Conservation (phyloP, 768 basidiomycete species). For the Leucosporidium scottii region DNA sequence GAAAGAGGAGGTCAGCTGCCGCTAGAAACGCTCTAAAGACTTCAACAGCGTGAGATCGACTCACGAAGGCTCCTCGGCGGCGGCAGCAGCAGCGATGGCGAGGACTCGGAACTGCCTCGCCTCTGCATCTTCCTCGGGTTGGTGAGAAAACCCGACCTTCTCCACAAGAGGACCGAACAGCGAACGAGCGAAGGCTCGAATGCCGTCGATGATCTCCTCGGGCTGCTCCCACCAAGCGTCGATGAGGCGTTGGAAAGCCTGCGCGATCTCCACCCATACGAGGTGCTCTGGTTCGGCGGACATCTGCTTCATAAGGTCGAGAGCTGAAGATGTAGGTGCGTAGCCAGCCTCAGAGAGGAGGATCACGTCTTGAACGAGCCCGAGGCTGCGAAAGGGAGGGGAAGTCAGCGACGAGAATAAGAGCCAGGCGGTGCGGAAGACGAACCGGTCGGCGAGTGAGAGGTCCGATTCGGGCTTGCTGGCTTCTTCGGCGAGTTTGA, state of each 20-base stretch:
- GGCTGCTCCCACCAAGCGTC: slow-evolving; percentile 78
- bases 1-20: not conserved
- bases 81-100: slow-evolving; percentile 2
- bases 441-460: slow-evolving; percentile 61
- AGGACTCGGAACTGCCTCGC: slow-evolving; percentile 1
- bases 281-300: slow-evolving; percentile 50
- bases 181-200: slow-evolving; percentile 39
- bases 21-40: not conserved
- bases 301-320: slow-evolving; percentile 64
- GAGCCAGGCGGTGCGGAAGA: not conserved
- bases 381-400: slow-evolving; percentile 48
- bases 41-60: not conserved
- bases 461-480: slow-evolving; percentile 58
- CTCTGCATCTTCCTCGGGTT: slow-evolving; percentile 59
- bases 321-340: slow-evolving; percentile 63
- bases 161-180: slow-evolving; percentile 65
- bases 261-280: slow-evolving; percentile 67
- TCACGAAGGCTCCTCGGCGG: slow-evolving; percentile 10
- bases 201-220: slow-evolving; percentile 49
- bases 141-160: slow-evolving; percentile 69
- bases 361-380: slow-evolving; percentile 74
- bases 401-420: not conserved
- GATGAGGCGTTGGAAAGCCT: slow-evolving; percentile 52
- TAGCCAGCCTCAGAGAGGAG: slow-evolving; percentile 76
- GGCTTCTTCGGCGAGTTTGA: slow-evolving; percentile 66